Evolutionary conservation across 306 rosid genomes (phyloP).

Genomic region (Cyclanthera cordifolia): DNA sequence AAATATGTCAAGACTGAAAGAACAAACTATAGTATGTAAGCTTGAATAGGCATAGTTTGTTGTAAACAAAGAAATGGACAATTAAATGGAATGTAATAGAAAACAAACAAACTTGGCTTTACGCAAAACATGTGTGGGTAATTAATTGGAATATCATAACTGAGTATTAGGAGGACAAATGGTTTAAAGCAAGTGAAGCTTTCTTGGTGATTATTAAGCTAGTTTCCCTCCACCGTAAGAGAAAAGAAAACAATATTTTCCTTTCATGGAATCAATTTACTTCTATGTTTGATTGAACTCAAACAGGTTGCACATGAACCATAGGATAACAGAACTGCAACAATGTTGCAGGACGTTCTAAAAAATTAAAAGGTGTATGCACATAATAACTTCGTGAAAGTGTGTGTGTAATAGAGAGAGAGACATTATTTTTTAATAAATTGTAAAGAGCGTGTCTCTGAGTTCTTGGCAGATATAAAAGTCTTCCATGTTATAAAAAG

Average conservation of each 20-base stretch:
- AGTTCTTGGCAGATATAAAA: background rate
- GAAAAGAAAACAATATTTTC: background rate
- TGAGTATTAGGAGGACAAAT: background rate
- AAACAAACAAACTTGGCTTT: background rate
- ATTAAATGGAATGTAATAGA: too few relatives aligned
- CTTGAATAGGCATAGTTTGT: background rate
- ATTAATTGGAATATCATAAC: background rate
- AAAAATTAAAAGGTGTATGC: background rate
- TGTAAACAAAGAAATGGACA: background rate
- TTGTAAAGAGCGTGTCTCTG: background rate
- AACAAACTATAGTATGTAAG: background rate
- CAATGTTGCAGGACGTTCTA: background rate
- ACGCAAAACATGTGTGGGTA: background rate
- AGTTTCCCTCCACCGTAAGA: background rate
- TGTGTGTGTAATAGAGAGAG: background rate
- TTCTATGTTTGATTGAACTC: background rate
- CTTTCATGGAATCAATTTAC: background rate
- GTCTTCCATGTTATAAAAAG: background rate
- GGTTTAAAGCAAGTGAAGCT: background rate
- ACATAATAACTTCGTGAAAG: background rate
- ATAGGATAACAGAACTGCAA: conserved; percentile 1
- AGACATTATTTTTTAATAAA: background rate
- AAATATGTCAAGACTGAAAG: background rate
- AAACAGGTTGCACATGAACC: background rate
- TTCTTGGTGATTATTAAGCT: background rate